Evolutionary conservation across 495 filamentous ascomycete genomes (phyloP).

Genomic region (Lichenothelia convexa): DNA sequence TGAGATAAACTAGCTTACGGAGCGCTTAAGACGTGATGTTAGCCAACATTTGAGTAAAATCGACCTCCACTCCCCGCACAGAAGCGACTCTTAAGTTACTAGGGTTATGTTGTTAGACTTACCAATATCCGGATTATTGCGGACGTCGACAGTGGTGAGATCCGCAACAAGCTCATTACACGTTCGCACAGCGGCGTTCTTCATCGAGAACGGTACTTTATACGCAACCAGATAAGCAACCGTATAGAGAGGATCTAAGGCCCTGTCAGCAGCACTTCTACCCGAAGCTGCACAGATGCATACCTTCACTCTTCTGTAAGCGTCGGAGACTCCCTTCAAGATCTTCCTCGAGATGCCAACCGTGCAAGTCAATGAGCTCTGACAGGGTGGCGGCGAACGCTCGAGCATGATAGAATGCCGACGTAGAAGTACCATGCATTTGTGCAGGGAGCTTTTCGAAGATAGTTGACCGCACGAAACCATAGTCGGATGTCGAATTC

Average conservation of each 20-base stretch:
- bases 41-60: no score
- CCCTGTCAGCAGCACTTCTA: neutral
- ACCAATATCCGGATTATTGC: conserved; percentile 25
- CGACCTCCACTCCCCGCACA: no score
- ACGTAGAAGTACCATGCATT: neutral
- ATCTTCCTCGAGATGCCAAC: conserved; percentile 5
- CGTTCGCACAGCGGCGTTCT: conserved; percentile 20
- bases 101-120: no score
- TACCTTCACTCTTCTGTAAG: conserved; percentile 1
- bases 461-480: neutral
- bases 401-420: conserved; percentile 9
- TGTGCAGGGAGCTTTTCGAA: neutral
- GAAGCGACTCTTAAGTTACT: no score
- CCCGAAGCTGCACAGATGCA: no score
- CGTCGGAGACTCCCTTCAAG: neutral
- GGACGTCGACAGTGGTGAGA: conserved; percentile 33
- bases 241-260: conserved; percentile 12
- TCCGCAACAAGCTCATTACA: conserved; percentile 44
- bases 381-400: conserved; percentile 3
- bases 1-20: conserved; percentile 37
- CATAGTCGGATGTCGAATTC: neutral
- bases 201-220: conserved; percentile 25
- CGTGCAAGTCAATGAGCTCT: conserved; percentile 11
- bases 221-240: conserved; percentile 36
- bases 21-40: conserved; percentile 20